These are phyloP conservation scores for Protea cynaroides DNA, from an alignment of 164 flowering plant genomes.

Conservation along the genomic window DNA sequence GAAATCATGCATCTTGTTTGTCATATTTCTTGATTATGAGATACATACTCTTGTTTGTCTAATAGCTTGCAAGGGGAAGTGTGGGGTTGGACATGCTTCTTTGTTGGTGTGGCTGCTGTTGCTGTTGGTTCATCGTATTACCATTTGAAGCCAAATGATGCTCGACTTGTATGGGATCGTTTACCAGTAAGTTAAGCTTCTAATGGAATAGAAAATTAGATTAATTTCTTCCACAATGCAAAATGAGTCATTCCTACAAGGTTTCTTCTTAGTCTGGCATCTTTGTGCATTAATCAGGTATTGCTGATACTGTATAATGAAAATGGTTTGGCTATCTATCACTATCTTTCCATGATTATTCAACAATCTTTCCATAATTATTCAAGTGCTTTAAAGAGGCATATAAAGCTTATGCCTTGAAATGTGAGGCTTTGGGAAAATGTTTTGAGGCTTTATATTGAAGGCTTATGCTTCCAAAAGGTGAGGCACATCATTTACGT, in stretches of 20 bases:
- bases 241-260: background rate
- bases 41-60: background rate
- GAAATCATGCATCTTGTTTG: background rate
- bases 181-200: slow-evolving; percentile 70
- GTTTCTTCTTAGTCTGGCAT: no score
- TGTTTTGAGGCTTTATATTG: no score
- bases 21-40: background rate
- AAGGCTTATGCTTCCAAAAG: no score
- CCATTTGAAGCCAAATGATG: slow-evolving; percentile 89
- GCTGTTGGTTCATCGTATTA: slow-evolving; percentile 89
- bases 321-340: no score
- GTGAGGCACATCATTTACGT: no score
- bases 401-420: no score
- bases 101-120: slow-evolving; percentile 84
- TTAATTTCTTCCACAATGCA: background rate
- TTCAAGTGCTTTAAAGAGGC: no score
- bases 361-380: no score
- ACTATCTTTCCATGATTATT: no score
- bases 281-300: no score
- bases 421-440: no score
- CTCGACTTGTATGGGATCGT: slow-evolving; percentile 92
- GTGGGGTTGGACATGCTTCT: slow-evolving; percentile 83
- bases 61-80: slow-evolving; percentile 79
- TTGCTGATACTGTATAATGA: no score
- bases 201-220: background rate